Evolutionary conservation across 2,329 filamentous ascomycete genomes (phyloP).

Genomic region (Clarireedia paspali): DNA sequence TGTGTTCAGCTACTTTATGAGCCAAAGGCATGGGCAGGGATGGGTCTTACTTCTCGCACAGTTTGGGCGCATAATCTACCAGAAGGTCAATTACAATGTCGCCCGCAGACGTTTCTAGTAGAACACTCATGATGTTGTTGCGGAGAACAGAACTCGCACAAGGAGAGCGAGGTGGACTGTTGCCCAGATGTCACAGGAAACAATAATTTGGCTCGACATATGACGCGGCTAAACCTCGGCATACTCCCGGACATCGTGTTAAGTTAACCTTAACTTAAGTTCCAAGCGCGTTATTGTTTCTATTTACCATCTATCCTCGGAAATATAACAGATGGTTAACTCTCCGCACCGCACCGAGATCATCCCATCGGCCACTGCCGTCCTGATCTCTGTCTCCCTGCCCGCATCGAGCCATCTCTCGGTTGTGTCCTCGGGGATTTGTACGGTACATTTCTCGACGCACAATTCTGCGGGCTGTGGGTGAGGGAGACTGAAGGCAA

Average conservation of each 20-base stretch:
- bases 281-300: no score
- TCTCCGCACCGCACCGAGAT: no score
- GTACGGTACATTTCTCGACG: no score
- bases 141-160: not conserved
- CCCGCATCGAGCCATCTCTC: no score
- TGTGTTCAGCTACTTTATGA: conserved; percentile 41
- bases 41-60: conserved; percentile 84
- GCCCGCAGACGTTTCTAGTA: conserved; percentile 85
- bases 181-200: not conserved
- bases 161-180: not conserved
- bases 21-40: conserved; percentile 5
- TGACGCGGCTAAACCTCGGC: not conserved
- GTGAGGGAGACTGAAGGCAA: no score
- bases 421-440: no score
- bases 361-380: no score
- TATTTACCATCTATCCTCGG: no score
- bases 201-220: not conserved
- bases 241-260: not conserved
- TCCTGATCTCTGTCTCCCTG: no score
- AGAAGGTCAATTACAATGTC: conserved; percentile 94
- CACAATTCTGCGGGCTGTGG: no score
- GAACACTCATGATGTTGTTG: conserved; percentile 69
- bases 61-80: conserved; percentile 79
- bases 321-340: no score
- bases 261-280: not conserved